Evolutionary conservation across 108 stramenopile genomes (phyloP), one percentile per base, ranked within the genome.

Genomic region (Cyclotella cryptica): DNA sequence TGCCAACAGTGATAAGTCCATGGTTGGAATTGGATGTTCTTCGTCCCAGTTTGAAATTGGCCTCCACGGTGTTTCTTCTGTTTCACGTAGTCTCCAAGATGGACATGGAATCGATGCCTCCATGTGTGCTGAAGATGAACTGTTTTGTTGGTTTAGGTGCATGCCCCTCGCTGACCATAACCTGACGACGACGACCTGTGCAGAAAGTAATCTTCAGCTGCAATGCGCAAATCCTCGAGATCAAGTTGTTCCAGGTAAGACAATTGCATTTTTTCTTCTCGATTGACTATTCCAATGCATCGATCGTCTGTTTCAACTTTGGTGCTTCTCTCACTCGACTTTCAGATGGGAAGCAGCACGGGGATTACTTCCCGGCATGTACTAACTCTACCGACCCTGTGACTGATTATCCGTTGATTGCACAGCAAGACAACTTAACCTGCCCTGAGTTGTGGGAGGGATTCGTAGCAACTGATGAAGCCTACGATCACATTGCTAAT

Each of bases 111-210:
- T 39, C 3, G 58, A 58, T 49, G 74, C 61, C 0, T 59, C 54
- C 14, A 24, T 64, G 24, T 96, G 95, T 75, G 84, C 88, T 27
- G 82, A 84, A 42, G 80, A 84, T 52, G 58, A 84, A 66, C 24
- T 86, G 42, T 89, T 81, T 63, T 96, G 95, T 78, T 96, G 95
- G 95, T 88, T 88, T 49, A 76, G 83, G n/a, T 96, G 95, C 83
- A 85, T 88, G 87, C 39, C 72, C 46, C 67, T 89, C 13, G 55
- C 72, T 18, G 90, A 90, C 24, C 43, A 64, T 30, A 66, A 69
- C 7, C 83, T 89, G 63, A 83, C 69, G 0, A 12, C 40, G 13
- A 39, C 35, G 5, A 79, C 80, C 15, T 96, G 95, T 55, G 68
- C 42, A 15, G 84, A 74, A 15, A 80, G 85, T 44, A 84, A 74